Evolutionary conservation across 768 basidiomycete species (phyloP).

Genomic region (Naganishia randhawae): DNA sequence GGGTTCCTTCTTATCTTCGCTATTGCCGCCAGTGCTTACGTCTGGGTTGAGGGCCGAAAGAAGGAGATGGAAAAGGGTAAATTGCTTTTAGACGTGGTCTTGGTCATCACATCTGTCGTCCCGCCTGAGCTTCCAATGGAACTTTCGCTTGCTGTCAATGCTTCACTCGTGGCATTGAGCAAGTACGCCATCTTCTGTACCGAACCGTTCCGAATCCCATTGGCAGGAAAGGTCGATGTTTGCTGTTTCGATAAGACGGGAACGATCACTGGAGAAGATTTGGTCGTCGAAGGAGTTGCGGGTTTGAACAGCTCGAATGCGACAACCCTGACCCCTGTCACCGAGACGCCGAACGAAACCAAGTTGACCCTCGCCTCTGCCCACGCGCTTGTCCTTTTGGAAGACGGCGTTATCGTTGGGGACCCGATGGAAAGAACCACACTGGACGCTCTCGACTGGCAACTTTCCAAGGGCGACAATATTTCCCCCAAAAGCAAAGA

Average conservation of each 20-base stretch:
- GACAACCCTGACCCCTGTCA: conserved; percentile 69
- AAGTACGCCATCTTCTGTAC: conserved; percentile 98
- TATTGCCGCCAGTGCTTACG: conserved; percentile 95
- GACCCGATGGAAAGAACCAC: conserved; percentile 99
- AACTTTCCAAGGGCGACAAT: conserved; percentile 66
- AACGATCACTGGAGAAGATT: conserved; percentile 91
- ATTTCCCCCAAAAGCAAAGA: conserved; percentile 59
- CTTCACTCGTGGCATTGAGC: conserved; percentile 83
- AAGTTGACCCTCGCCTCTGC: conserved; percentile 85
- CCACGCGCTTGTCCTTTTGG: conserved; percentile 87
- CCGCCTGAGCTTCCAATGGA: conserved; percentile 99
- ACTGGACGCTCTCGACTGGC: conserved; percentile 85
- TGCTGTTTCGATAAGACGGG: conserved; percentile 99
- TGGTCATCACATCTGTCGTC: conserved; percentile 95
- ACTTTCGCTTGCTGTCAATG: conserved; percentile 90
- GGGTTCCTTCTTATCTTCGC: conserved; percentile 97
- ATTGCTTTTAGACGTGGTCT: conserved; percentile 85
- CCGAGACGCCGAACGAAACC: conserved; percentile 70
- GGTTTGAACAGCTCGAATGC: conserved; percentile 69
- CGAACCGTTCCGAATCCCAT: conserved; percentile 96
- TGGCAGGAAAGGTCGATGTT: conserved; percentile 89
- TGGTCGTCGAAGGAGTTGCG: conserved; percentile 88
- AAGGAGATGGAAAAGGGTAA: conserved; percentile 90
- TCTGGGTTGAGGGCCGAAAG: conserved; percentile 96
- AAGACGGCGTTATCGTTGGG: conserved; percentile 89